Evolutionary conservation across 2,329 filamentous ascomycete species (phyloP), one percentile per base, ranked within the genome.

Genomic region (Lachnellula cervina): DNA sequence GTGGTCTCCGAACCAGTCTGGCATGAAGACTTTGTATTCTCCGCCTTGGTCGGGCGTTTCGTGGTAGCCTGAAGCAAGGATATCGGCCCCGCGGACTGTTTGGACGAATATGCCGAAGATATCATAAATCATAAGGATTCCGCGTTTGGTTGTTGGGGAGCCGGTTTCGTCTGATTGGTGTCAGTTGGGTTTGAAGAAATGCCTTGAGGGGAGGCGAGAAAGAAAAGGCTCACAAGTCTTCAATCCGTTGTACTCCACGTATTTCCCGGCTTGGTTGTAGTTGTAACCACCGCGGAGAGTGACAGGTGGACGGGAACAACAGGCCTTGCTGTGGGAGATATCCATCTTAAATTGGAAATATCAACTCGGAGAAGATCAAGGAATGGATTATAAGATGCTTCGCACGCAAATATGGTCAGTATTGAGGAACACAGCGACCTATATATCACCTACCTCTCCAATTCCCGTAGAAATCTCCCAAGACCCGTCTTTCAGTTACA

Each of bases 11-110:
- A 96, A 96, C 80, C 89, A 93, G 73, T 96, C 91, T 17, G 91
- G 91, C 62, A 96, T 92, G 73, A 91, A 90, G 65, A 96, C 88
- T 65, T 84, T 84, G 77, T 92, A 92, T 66, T 80, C 76, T 57
- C 77, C 72, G 73, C 81, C 73, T 73, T 68, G 66, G 78, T 59
- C 56, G 7, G 37, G 40, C 4, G 42, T 50, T 14, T 45, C 11
- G 16, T 47, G 21, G 48, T 46, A 77, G 59, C 76, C 74, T 51
- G 73, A 73, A 42, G 81, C 77, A n/a, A 86, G 74, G 60, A 81
- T 87, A 64, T 89, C 86, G 59, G 82, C 82, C 19, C 86, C 86
- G 68, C 87, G 84, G 5, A 88, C 61, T 5, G 84, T 86, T 72
- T 89, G 86, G 37, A 81, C 79, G 66, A 80, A 87, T 77, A 86